phyloP scores from a whole-genome alignment of 441 rosid species.

The Adansonia rubrostipa region DNA sequence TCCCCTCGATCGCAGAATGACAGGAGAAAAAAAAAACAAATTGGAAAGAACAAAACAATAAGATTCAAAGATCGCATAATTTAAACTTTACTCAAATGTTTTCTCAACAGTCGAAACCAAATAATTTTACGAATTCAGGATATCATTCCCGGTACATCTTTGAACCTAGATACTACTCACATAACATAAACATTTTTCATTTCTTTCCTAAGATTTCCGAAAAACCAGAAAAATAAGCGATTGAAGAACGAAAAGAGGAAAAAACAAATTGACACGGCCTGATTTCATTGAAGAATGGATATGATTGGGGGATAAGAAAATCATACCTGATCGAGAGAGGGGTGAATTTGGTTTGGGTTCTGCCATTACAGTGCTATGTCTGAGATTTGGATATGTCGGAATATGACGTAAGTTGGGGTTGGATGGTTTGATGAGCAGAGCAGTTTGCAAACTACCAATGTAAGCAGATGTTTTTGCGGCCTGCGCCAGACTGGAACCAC shows the following conservation, averaged over 20 bases:
- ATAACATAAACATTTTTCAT: not conserved
- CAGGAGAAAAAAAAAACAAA: not conserved
- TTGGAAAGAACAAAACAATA: too few relatives aligned
- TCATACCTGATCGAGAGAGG: conserved; percentile 16
- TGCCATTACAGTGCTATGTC: not conserved
- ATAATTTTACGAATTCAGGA: not conserved
- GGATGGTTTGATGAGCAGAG: not conserved
- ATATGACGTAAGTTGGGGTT: not conserved
- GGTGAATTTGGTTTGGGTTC: not conserved
- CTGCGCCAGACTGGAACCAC: not conserved
- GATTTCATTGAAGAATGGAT: not conserved
- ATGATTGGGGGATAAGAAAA: not conserved
- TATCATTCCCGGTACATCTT: not conserved
- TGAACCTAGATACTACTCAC: too few relatives aligned
- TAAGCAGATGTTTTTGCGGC: not conserved
- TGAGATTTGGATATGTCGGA: not conserved
- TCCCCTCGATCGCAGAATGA: not conserved
- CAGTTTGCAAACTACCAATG: not conserved
- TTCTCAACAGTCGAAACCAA: not conserved
- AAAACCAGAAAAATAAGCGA: not conserved
- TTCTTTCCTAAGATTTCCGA: not conserved
- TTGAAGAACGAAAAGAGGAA: not conserved
- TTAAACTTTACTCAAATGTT: not conserved
- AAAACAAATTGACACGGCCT: not conserved
- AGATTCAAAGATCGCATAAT: not conserved